Evolutionary conservation across 495 filamentous ascomycete species (phyloP), one percentile per base, ranked within the genome.

Genomic region (Melanomma pulvis-pyrius): DNA sequence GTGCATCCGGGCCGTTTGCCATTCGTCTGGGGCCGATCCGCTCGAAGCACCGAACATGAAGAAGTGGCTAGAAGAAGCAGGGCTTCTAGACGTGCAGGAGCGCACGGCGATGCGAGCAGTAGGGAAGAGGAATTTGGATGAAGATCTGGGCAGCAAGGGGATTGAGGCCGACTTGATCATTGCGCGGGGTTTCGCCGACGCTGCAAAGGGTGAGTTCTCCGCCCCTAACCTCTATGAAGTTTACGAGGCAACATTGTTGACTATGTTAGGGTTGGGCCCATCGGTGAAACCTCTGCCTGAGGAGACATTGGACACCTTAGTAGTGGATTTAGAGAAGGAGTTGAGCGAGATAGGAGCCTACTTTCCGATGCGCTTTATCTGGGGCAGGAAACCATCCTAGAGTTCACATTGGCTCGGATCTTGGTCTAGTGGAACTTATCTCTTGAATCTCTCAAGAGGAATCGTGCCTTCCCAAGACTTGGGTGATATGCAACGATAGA

Each of bases 311-410:
- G 53, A 56, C 15, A 34, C 53, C 28, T 39, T 56, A 39, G 53
- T 39, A 17, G 30, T 29, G 53, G 30, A 56, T 56, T 26, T 56
- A 12, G 53, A 36, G 30, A 32, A 56, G 30, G 53, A 56, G 53
- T 26, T 56, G 12, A 32, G 24, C 11, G 53, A 56, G 53, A 36
- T 26, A 39, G 53, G 53, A n/a, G 53, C 53, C 4, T 39, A 39
- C 36, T 56, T 56, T 39, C 53, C 53, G 28, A 56, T 56, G 53
- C 53, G 53, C n/a, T 56, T 56, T 26, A 39, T 56, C 32, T 56
- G 53, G 53, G 53, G 53, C n/a, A 56, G 53, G 26, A 56, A 39
- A 22, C 53, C 53, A 8, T 26, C 3, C 53, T 32, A 17, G 29
- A 26, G 21, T 26, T 53, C 30, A 4, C 30, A 34, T 34, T 12